phyloP scores from a whole-genome alignment of 257 asterid genomes.

The Primulina huaijiensis region DNA sequence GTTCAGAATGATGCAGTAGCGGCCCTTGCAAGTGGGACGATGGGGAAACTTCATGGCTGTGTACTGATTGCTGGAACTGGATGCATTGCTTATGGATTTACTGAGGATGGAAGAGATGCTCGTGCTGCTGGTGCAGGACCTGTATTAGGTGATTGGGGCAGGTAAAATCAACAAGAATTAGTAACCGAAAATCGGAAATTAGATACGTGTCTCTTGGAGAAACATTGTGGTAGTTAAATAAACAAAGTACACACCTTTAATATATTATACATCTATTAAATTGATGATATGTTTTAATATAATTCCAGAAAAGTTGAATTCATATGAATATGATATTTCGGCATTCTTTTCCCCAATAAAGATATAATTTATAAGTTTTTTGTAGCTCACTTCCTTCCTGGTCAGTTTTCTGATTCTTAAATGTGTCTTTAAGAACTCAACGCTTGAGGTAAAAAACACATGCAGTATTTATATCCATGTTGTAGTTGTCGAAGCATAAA shows the following conservation, averaged over 20 bases:
- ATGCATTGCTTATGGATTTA: constrained; percentile 86
- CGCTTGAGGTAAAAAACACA: neutral
- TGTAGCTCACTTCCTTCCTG: no score
- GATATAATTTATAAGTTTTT: neutral
- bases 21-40: constrained; percentile 98
- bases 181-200: neutral
- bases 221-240: neutral
- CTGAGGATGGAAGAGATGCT: constrained; percentile 90
- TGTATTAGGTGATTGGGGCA: constrained; percentile 97
- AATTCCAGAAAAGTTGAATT: neutral
- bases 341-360: neutral
- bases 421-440: neutral
- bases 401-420: no score
- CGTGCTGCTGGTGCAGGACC: constrained; percentile 99
- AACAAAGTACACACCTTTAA: neutral
- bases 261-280: neutral
- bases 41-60: constrained; percentile 93
- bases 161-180: constrained; percentile 43
- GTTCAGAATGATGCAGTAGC: constrained; percentile 94
- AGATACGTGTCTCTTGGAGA: neutral
- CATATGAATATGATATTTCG: neutral
- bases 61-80: constrained; percentile 97
- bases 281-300: neutral
- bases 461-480: neutral
- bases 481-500: neutral